Conservation (phyloP, 2,329 filamentous ascomycete genomes). For the Aureobasidium sp. region DNA sequence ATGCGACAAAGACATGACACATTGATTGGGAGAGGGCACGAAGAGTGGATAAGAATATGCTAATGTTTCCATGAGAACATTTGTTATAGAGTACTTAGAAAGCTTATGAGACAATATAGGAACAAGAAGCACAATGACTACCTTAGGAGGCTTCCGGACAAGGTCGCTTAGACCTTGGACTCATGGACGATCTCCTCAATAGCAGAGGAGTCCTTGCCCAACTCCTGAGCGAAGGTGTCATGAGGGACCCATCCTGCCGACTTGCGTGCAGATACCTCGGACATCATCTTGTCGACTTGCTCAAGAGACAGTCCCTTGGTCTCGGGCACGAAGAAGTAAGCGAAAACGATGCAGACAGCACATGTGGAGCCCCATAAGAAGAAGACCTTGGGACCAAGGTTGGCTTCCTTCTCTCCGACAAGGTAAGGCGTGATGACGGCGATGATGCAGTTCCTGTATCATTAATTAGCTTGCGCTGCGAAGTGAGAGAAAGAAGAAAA, state of each 20-base stretch:
- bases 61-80: background rate
- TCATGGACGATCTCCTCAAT: conserved; percentile 16
- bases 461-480: background rate
- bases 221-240: conserved; percentile 26
- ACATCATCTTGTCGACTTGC: conserved; percentile 36
- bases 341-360: conserved; percentile 28
- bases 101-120: conserved; percentile 7
- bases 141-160: background rate
- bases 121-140: background rate
- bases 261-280: conserved; percentile 40
- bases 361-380: conserved; percentile 39
- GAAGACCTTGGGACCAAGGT: conserved; percentile 43
- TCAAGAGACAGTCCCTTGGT: conserved; percentile 35
- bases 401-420: conserved; percentile 52
- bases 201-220: conserved; percentile 18
- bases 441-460: background rate
- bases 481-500: background rate
- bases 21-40: too few relatives aligned
- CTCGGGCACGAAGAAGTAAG: conserved; percentile 34
- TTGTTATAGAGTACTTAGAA: background rate
- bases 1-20: too few relatives aligned
- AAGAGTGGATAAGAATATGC: background rate
- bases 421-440: conserved; percentile 66
- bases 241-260: conserved; percentile 27
- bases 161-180: conserved; percentile 8